Conservation (phyloP, 2,329 filamentous ascomycete genomes). For the Epicoccum nigrum region DNA sequence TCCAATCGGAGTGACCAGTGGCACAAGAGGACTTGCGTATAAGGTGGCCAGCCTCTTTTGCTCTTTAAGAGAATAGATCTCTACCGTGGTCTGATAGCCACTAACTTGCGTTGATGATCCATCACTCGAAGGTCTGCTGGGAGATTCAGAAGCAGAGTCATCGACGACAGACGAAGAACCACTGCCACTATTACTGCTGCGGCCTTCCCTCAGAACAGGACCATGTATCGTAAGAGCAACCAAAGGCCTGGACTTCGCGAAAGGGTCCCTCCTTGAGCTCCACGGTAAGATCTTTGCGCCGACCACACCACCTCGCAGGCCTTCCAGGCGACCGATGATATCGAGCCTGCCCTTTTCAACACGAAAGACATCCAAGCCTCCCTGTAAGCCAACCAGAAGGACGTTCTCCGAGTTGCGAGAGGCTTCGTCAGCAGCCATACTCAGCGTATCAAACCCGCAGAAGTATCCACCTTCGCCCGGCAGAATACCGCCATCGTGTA, state of each 20-base stretch:
- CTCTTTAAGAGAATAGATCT: slow-evolving; percentile 85
- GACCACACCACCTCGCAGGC: slow-evolving; percentile 78
- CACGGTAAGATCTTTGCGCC: slow-evolving; percentile 83
- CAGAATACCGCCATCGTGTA: slow-evolving; percentile 58
- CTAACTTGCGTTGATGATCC: slow-evolving; percentile 52
- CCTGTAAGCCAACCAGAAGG: slow-evolving; percentile 78
- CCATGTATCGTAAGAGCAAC: slow-evolving; percentile 83
- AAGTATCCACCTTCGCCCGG: slow-evolving; percentile 75
- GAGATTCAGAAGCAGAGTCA: slow-evolving; percentile 45
- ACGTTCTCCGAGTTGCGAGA: slow-evolving; percentile 63
- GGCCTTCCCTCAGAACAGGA: slow-evolving; percentile 63
- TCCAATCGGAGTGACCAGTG: slow-evolving; percentile 61
- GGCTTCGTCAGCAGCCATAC: slow-evolving; percentile 53
- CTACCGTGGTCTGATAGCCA: slow-evolving; percentile 84
- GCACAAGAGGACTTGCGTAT: slow-evolving; percentile 70
- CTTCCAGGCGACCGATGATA: slow-evolving; percentile 72
- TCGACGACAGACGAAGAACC: slow-evolving; percentile 46
- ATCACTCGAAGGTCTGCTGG: slow-evolving; percentile 44
- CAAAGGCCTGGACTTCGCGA: slow-evolving; percentile 68
- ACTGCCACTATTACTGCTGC: slow-evolving; percentile 42
- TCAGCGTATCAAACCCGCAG: slow-evolving; percentile 79
- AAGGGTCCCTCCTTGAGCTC: slow-evolving; percentile 60
- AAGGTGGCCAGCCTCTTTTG: slow-evolving; percentile 74
- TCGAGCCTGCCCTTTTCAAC: slow-evolving; percentile 76
- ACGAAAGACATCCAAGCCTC: slow-evolving; percentile 76